phyloP scores from a whole-genome alignment of 768 basidiomycete species.

The Lactarius pseudohatsudake region DNA sequence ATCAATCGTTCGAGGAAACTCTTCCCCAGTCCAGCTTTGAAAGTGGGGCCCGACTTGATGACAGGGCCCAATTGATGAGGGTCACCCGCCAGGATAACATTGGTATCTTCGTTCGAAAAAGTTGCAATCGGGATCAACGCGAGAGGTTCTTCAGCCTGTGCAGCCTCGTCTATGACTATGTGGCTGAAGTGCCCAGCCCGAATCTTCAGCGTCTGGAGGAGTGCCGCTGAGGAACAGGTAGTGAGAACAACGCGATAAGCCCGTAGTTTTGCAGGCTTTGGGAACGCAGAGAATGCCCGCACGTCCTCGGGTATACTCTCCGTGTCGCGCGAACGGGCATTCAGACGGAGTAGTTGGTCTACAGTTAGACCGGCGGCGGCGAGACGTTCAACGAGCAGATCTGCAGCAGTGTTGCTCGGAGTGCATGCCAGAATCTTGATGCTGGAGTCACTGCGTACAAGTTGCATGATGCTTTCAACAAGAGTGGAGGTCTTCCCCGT shows the following conservation, averaged over 20 bases:
- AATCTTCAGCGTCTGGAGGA: constrained; percentile 49
- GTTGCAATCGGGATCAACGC: constrained; percentile 45
- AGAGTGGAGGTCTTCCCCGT: constrained; percentile 43
- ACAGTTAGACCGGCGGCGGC: constrained; percentile 20
- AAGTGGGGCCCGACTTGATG: constrained; percentile 35
- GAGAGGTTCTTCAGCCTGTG: constrained; percentile 62
- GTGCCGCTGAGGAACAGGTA: constrained; percentile 55
- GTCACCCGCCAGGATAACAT: constrained; percentile 42
- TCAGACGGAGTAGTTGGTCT: constrained; percentile 51
- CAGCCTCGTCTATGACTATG: constrained; percentile 65
- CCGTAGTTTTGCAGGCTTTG: constrained; percentile 39
- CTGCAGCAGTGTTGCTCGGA: constrained; percentile 40
- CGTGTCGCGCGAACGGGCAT: constrained; percentile 46
- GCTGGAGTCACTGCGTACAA: too few relatives aligned
- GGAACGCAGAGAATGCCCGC: constrained; percentile 37
- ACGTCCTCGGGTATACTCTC: constrained; percentile 41
- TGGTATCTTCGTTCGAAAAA: constrained; percentile 37
- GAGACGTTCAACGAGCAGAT: constrained; percentile 37
- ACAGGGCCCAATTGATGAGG: constrained; percentile 42
- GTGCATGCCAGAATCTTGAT: constrained; percentile 38
- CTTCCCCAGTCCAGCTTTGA: constrained; percentile 33
- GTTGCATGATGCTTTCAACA: constrained; percentile 38
- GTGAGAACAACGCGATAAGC: constrained; percentile 55
- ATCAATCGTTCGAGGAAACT: constrained; percentile 43
- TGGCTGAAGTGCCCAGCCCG: constrained; percentile 56